phyloP scores from a whole-genome alignment of 164 flowering plant genomes.

The Vitis riparia region DNA sequence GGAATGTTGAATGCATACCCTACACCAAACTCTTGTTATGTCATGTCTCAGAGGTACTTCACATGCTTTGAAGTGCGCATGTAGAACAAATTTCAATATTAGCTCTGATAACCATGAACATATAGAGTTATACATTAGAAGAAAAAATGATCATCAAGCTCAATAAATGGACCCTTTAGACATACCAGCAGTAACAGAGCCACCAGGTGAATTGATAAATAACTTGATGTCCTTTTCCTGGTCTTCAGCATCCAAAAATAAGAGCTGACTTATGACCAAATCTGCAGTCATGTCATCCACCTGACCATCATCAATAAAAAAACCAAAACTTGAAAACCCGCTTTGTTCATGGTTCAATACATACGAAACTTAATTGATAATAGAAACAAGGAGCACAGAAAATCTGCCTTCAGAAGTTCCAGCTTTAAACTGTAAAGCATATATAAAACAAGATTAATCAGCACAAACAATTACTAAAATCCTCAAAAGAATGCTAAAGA shows the following conservation, averaged over 20 bases:
- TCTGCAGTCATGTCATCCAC: constrained; percentile 83
- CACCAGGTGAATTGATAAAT: constrained; percentile 94
- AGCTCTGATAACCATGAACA: neutral
- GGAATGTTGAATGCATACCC: too few relatives aligned
- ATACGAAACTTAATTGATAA: too few relatives aligned
- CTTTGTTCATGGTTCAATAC: too few relatives aligned
- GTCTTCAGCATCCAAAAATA: constrained; percentile 91
- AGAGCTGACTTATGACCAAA: constrained; percentile 77
- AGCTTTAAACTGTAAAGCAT: neutral
- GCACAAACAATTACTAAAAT: neutral
- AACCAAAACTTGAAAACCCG: neutral
- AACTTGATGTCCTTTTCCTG: constrained; percentile 68
- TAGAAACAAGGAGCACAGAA: too few relatives aligned
- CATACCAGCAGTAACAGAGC: constrained; percentile 85
- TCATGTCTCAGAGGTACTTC: too few relatives aligned
- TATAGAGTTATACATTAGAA: neutral
- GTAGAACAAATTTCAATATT: too few relatives aligned
- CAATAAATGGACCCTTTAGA: neutral
- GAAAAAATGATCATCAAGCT: neutral
- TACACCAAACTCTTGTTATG: too few relatives aligned
- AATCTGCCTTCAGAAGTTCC: too few relatives aligned
- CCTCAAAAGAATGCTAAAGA: neutral
- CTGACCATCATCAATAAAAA: constrained; percentile 37
- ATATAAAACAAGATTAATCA: neutral
- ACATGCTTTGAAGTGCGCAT: too few relatives aligned